Conservation (phyloP, 2,329 filamentous ascomycete species). For the Cladobotryum protrusum region DNA sequence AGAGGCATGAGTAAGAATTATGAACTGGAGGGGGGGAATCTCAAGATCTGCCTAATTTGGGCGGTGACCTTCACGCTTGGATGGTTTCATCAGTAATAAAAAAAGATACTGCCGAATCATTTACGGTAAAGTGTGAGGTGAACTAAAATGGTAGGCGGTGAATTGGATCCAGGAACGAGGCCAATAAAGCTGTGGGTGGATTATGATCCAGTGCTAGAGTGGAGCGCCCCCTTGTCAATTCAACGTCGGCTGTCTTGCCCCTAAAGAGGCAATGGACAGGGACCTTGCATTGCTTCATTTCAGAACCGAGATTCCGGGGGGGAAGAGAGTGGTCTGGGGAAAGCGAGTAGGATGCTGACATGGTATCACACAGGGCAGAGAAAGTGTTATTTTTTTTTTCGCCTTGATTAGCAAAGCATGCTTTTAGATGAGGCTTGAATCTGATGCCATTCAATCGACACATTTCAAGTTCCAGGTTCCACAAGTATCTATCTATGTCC, state of each 20-base stretch:
- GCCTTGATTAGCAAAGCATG: too few species aligned
- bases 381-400: neutral
- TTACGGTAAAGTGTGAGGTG: neutral
- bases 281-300: neutral
- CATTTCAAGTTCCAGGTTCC: too few species aligned
- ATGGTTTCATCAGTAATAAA: neutral
- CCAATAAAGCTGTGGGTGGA: too few species aligned
- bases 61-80: neutral
- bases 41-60: neutral
- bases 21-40: conserved; percentile 7
- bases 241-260: neutral
- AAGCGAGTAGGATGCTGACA: neutral
- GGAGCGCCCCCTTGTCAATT: neutral
- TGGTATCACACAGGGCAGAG: neutral
- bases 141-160: neutral
- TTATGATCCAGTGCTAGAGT: too few species aligned
- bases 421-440: too few species aligned
- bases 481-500: too few species aligned
- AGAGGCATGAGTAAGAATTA: conserved; percentile 7
- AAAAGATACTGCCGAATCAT: neutral
- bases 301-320: conserved; percentile 8
- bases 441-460: too few species aligned
- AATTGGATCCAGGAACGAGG: neutral
- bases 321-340: neutral
- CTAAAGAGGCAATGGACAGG: neutral